Conservation (phyloP, 805 yeast genomes). For the Saturnispora besseyi region DNA sequence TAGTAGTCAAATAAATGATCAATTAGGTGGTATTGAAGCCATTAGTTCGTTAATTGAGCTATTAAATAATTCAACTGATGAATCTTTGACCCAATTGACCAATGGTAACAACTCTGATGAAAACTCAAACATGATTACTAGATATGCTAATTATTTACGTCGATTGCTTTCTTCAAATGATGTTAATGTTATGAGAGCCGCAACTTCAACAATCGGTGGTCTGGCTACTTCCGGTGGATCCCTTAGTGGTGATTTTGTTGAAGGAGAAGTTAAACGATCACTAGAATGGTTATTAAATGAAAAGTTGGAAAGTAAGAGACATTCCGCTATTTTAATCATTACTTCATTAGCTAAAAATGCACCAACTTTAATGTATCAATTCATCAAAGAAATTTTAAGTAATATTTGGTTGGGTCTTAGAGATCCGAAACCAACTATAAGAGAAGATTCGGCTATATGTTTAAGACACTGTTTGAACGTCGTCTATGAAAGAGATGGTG, state of each 20-base stretch:
- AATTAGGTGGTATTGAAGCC: conserved; percentile 87
- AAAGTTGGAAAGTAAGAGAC: conserved; percentile 75
- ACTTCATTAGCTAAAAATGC: conserved; percentile 79
- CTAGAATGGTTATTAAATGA: conserved; percentile 89
- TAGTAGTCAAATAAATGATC: conserved; percentile 59
- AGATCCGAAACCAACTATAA: conserved; percentile 64
- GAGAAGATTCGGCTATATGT: conserved; percentile 79
- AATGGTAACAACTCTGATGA: conserved; percentile 42
- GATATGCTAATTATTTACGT: conserved; percentile 83
- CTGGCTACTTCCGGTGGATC: conserved; percentile 86
- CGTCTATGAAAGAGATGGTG: conserved; percentile 67
- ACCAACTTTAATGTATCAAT: conserved; percentile 73
- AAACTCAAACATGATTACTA: conserved; percentile 76
- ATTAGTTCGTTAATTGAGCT: conserved; percentile 80
- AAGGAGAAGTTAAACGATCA: conserved; percentile 80
- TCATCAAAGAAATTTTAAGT: conserved; percentile 68
- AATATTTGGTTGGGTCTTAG: conserved; percentile 83
- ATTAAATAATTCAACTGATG: conserved; percentile 51
- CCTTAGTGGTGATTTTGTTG: conserved; percentile 85
- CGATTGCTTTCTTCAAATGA: conserved; percentile 76
- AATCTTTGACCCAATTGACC: conserved; percentile 29
- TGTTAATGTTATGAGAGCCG: conserved; percentile 73
- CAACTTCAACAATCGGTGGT: conserved; percentile 81
- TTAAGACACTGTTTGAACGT: conserved; percentile 71
- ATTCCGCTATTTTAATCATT: conserved; percentile 81